These are phyloP conservation scores for Suillus bovinus DNA, from an alignment of 768 basidiomycete species.

Conservation along the genomic window DNA sequence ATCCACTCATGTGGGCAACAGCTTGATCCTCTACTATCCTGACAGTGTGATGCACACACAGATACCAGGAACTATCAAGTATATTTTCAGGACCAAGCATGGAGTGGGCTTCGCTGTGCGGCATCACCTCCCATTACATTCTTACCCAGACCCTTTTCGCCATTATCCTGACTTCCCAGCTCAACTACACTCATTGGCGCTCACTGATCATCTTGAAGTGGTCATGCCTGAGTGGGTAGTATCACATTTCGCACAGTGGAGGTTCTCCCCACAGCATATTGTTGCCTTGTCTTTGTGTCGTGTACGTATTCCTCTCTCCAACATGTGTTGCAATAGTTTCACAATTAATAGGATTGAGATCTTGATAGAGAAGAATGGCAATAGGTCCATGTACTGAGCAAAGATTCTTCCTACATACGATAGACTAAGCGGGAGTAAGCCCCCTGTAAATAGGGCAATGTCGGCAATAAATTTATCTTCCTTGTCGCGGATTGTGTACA, in stretches of 20 bases:
- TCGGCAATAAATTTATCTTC: background rate
- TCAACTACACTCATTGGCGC: background rate
- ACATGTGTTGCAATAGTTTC: background rate
- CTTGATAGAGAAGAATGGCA: background rate
- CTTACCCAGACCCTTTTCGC: slow-evolving; percentile 5
- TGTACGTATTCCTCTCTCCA: background rate
- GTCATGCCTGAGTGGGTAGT: slow-evolving; percentile 13
- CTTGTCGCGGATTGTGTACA: background rate
- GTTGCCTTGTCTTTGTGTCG: background rate
- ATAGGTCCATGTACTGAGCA: background rate
- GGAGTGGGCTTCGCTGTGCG: slow-evolving; percentile 6
- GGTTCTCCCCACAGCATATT: slow-evolving; percentile 3
- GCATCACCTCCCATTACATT: background rate
- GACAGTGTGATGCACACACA: background rate
- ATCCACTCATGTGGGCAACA: too few species aligned
- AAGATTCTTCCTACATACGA: too few species aligned
- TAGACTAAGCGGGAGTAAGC: too few species aligned
- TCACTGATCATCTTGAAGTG: background rate
- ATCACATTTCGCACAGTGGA: slow-evolving; percentile 13
- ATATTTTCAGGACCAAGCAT: background rate
- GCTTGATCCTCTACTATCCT: too few species aligned
- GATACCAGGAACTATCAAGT: slow-evolving; percentile 13
- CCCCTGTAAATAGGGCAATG: too few species aligned
- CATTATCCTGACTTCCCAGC: slow-evolving; percentile 17
- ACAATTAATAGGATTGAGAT: background rate